Base-by-base conservation (phyloP, 768 basidiomycete genomes). In the Boletus sensibilis region DNA sequence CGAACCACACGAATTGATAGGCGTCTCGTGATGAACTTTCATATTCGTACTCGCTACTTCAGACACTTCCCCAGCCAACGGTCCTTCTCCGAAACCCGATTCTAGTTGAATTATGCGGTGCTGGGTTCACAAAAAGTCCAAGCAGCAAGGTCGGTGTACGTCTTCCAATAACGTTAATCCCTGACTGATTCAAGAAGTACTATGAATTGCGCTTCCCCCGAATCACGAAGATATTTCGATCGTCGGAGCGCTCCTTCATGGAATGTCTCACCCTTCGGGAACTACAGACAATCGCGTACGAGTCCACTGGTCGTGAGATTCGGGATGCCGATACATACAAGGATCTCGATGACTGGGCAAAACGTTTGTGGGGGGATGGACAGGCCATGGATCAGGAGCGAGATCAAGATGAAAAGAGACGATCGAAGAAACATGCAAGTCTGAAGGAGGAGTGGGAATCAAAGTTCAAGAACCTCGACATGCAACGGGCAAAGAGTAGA, bases 201-300 rank as follows among this genome's bases (percentile, higher is more conserved):
- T 94, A 94, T 66, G 90, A 90, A 60, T 76, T 94, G 5, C 86
- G 94, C 21, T 95, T 89, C 68, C 91, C 94, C 0, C 79, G 94
- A 47, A 77, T 95, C 31, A 79, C 79, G 34, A 94, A 94, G 66
- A 72, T 86, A 2, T 82, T 82, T 68, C 82, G 86, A 8, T 64
- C 74, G 0, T 70, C 67, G 23, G 89, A 92, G 56, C 81, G 92
- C 18, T 67, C 74, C n/a, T 92, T 89, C 86, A 72, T 67, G 34
- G 83, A 86, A 34, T 79, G 79, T 20, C 63, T 79, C 31, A 74
- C 76, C 23, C 72, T 86, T 4, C 70, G 77, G 21, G 75, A 76
- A 20, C 69, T 88, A 14, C 81, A 87, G 55, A 66, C 68, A 3
- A 78, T 85, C 53, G 89, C 87, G 0, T 78, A 76, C 25, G 74